Base-by-base conservation (phyloP, 768 basidiomycete species). In the Cystofilobasidium capitatum region DNA sequence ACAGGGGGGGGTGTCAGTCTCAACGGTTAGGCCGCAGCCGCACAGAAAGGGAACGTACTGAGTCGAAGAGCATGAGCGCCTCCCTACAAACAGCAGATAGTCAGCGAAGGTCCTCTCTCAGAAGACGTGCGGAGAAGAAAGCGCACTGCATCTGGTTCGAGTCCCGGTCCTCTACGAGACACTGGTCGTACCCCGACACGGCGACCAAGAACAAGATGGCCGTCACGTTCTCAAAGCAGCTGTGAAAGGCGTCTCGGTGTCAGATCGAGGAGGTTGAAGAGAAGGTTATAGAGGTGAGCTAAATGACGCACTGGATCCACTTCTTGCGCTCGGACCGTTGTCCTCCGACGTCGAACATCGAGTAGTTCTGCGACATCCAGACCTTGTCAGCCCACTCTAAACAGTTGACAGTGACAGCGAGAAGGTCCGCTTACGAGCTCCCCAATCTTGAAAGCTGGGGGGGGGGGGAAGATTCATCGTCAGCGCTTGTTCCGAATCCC, bases 311-410 rank as follows among this genome's bases (percentile, higher is more conserved):
- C 33, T 91, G 90, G 72, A 91, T 91, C 90, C 90, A 92, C 76
- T 92, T 93, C 77, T 89, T 81, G 69, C 91, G 79, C 76, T 92
- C 91, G 76, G 86, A 89, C 81, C 93, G 90, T 80, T 96, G 92
- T 8, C 92, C 92, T 55, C 80, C 80, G 35, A 80, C 92, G 74
- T 96, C 92, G 65, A 96, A 88, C 87, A 97, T 89, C 64, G 91
- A 81, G 85, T 91, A 86, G 71, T 89, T 86, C 66, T 89, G 86
- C 22, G 31, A 45, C 49, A 65, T 61, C 70, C 69, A 22, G 64
- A 63, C 17, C 70, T 51, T 74, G 71, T 36, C 57, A 40, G 62
- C 70, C 20, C 24, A 22, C 7, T 3, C 24, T 45, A n/a, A 3
- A 35, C 33, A 22, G 13, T 37, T 20, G 22, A 33, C 58, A 44